phyloP scores from a whole-genome alignment of 2,329 filamentous ascomycete genomes.

The Colletotrichum sp. region DNA sequence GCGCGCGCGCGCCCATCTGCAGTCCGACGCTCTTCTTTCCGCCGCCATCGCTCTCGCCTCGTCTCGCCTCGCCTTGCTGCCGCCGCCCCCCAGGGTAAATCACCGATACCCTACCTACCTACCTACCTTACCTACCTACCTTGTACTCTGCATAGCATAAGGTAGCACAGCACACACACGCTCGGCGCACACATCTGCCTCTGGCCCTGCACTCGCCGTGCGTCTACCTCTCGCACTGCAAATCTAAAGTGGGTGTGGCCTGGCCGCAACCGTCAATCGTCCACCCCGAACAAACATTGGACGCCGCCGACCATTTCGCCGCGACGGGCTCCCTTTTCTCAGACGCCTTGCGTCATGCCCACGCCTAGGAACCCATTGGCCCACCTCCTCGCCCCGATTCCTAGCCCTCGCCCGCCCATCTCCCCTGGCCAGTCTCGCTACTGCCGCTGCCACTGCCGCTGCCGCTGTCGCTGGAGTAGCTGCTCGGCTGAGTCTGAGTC shows the following conservation, averaged over 20 bases:
- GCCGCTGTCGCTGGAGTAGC: neutral
- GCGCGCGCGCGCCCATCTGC: neutral
- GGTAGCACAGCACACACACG: neutral
- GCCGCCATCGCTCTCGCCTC: conserved; percentile 31
- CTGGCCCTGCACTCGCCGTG: neutral
- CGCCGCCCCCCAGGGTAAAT: neutral
- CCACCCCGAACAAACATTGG: conserved; percentile 18
- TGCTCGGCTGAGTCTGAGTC: neutral
- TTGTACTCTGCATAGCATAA: neutral
- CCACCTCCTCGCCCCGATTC: conserved; percentile 15
- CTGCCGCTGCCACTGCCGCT: neutral
- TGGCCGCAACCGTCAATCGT: conserved; percentile 18
- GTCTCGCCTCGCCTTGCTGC: neutral
- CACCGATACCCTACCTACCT: neutral
- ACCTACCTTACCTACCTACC: neutral
- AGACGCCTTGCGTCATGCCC: conserved; percentile 20
- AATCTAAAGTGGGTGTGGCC: neutral
- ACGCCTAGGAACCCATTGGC: conserved; percentile 20
- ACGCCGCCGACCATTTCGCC: conserved; percentile 14
- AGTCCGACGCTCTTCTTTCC: neutral
- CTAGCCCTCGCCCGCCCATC: neutral
- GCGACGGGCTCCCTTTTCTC: conserved; percentile 16
- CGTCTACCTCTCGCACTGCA: neutral
- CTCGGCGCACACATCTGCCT: neutral
- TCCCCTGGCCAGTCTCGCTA: conserved; percentile 1